Evolutionary conservation across 495 filamentous ascomycete genomes (phyloP), one percentile per base, ranked within the genome.

Genomic region (Viridothelium virens): DNA sequence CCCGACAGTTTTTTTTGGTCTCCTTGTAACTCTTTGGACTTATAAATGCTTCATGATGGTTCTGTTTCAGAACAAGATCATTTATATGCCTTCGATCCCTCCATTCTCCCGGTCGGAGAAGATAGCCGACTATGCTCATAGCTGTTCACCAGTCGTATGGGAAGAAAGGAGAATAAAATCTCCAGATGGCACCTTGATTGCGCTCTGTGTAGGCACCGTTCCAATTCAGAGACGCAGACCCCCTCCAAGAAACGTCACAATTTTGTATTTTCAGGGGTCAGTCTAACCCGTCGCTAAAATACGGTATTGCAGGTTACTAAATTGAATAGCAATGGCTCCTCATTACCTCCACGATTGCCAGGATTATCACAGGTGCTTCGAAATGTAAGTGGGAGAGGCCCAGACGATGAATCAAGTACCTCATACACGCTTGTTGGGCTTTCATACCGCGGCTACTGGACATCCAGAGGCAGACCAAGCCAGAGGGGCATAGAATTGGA

Each of bases 1-100:
- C 5, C 90, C 90, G 0, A 72, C 79, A 4, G 79, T 91, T 61
- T 92, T 91, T 70, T 70, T 77, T 7, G 87, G 88, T 9, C 77
- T 95, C 12, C 74, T 90, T 1, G 66, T 90, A 9, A 77, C 81
- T 4, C 79, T 92, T 11, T 92, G 88, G 87, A 81, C 81, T 0
- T 92, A 87, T 83, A 92, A 94, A 77, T 92, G 89, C 69, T 73
- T 87, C 64, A 90, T 91, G 88, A 85, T 92, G 76, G 80, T 93
- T 25, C 69, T 87, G 4, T 87, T 93, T 72, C 90, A 92, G 74
- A 90, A 92, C 71, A 90, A 90, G 67, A 90, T 94, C 66, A 86
- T 93, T 61, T 92, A 92, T 75, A 90, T 91, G 77, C 87, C 90
- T 0, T 85, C 85, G 39, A 68, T 91, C 7, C 89, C 88, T 11